Evolutionary conservation across 352 stramenopile species (phyloP).

Genomic region (Globisporangium spinosum): DNA sequence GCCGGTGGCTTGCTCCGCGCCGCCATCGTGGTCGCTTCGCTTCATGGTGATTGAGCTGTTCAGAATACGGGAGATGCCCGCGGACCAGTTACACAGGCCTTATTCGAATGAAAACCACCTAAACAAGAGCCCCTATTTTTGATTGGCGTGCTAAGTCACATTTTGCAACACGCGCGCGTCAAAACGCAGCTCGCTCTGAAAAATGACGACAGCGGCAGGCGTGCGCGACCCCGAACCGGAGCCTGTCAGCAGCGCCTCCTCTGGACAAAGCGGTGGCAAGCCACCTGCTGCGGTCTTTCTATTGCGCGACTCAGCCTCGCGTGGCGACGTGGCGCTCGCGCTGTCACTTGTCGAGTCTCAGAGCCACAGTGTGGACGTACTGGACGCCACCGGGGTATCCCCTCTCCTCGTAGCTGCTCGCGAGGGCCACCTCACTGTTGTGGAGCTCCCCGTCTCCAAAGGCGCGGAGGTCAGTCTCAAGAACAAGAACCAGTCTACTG

Average conservation of each 20-base stretch:
- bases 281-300: too few relatives aligned
- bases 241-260: not conserved
- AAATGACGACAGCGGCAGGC: not conserved
- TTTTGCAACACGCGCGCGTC: too few relatives aligned
- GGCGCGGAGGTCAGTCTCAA: not conserved
- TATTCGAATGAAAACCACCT: too few relatives aligned
- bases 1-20: not conserved
- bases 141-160: too few relatives aligned
- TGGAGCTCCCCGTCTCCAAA: conserved; percentile 6
- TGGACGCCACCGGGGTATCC: conserved; percentile 7
- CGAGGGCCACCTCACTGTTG: conserved; percentile 9
- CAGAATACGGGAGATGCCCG: too few relatives aligned
- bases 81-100: too few relatives aligned
- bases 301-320: not conserved
- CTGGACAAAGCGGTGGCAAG: not conserved
- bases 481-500: conserved; percentile 6
- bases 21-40: not conserved
- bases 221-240: conserved; percentile 1
- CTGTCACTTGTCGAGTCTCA: conserved; percentile 2
- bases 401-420: conserved; percentile 12
- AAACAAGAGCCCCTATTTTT: too few relatives aligned
- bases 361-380: conserved; percentile 5
- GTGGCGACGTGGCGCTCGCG: not conserved
- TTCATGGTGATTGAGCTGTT: not conserved
- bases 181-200: not conserved